A percentile compares a stretch with the other conserved stretches of the same genome.
phyloP scores from a whole-genome alignment of 768 basidiomycete species.

The Coprinopsis strossmayeri region DNA sequence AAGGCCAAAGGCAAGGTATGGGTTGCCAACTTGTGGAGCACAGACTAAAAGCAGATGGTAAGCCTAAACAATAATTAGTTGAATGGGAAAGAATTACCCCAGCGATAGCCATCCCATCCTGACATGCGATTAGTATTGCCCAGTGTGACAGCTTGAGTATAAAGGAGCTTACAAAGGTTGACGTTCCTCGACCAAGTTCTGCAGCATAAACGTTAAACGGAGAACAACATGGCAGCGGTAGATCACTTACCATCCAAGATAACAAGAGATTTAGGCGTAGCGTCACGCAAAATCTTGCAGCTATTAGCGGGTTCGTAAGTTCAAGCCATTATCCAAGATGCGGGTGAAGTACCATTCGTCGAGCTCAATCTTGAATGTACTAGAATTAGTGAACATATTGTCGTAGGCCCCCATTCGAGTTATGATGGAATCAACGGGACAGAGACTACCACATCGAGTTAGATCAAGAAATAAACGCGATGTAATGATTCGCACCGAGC shows the following conservation, averaged over 20 bases:
- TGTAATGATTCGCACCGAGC: conserved; percentile 49
- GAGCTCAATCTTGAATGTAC: conserved; percentile 97
- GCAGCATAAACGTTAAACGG: conserved; percentile 11
- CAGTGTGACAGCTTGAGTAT: neutral
- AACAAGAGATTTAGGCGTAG: conserved; percentile 89
- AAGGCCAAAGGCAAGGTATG: conserved; percentile 88
- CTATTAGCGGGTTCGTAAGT: conserved; percentile 28
- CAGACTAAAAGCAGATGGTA: conserved; percentile 40
- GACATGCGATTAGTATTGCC: conserved; percentile 1
- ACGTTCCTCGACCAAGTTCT: conserved; percentile 95
- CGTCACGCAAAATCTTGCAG: conserved; percentile 89
- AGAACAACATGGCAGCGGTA: conserved; percentile 1
- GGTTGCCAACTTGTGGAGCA: conserved; percentile 90
- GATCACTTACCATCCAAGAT: conserved; percentile 83
- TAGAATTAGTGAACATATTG: conserved; percentile 90
- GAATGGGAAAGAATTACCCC: conserved; percentile 42
- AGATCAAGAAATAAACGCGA: conserved; percentile 4
- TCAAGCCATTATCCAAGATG: neutral
- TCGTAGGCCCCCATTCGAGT: conserved; percentile 99
- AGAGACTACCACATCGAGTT: conserved; percentile 42
- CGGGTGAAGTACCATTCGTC: conserved; percentile 75
- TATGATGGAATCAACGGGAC: conserved; percentile 86
- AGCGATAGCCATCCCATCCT: conserved; percentile 99
- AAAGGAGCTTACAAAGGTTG: conserved; percentile 61
- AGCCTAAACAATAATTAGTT: conserved; percentile 18